These are phyloP conservation scores for Diaporthe ilicicola DNA, from an alignment of 2,329 filamentous ascomycete species.

Conservation along the genomic window DNA sequence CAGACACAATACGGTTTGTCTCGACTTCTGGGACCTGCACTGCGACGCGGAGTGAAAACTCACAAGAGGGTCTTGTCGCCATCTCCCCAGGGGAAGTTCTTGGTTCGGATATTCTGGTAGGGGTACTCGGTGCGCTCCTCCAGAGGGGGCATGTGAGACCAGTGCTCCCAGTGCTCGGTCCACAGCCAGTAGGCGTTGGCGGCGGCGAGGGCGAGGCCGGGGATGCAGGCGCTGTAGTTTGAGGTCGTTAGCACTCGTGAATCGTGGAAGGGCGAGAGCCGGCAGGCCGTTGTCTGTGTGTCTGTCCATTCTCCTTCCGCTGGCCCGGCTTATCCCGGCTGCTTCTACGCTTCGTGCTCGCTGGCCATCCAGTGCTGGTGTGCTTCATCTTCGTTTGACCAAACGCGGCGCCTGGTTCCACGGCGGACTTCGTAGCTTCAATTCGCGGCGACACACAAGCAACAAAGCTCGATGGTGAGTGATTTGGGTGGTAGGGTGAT, in stretches of 20 bases:
- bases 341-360: not conserved
- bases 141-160: conserved; percentile 81
- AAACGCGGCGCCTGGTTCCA: not conserved
- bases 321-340: not conserved
- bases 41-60: not conserved
- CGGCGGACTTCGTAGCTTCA: not conserved
- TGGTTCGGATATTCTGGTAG: conserved; percentile 96
- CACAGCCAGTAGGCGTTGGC: conserved; percentile 92
- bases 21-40: not conserved
- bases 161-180: conserved; percentile 98
- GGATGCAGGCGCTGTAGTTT: conserved; percentile 72
- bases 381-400: not conserved
- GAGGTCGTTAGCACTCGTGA: conserved; percentile 17
- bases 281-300: not conserved
- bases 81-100: conserved; percentile 95
- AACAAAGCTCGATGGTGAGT: not conserved
- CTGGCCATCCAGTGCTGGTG: not conserved
- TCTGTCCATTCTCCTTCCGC: not conserved
- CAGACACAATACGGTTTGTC: not conserved
- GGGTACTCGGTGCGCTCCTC: conserved; percentile 94
- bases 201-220: conserved; percentile 73
- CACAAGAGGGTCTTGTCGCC: conserved; percentile 74
- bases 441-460: not conserved
- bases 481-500: conserved; percentile 25
- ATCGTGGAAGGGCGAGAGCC: not conserved